Base-by-base conservation (phyloP, 208 protist species). In the Crithidia thermophila region DNA sequence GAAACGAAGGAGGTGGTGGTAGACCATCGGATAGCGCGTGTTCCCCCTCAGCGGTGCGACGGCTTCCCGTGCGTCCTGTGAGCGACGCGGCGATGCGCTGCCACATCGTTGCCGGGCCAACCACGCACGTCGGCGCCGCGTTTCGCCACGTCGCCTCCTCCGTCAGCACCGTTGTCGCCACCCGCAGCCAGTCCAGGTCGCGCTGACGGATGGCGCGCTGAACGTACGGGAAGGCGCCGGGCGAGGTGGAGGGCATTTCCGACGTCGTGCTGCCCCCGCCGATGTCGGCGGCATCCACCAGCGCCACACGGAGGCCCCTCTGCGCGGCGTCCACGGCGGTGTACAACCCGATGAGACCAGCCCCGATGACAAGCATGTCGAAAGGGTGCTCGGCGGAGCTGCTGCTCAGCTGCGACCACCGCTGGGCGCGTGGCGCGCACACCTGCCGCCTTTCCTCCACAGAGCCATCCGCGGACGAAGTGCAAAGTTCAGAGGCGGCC, bases 171-270 rank as follows among this genome's bases (percentile, higher is more conserved):
- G 77, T 76, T 21, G 75, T 45, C 20, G 76, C 90, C 11, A 76
- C 65, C 13, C 69, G 50, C n/a, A 92, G 61, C 82, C 82, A 95
- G 18, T 21, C 25, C 30, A 30, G 4, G 37, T 94, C 85, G 23
- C 91, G 91, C 71, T 94, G 88, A 7, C 88, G 85, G 11, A 93
- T 33, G 23, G 86, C 86, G 0, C 88, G 79, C 63, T 96, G 91
- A 16, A 88, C 63, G 47, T 82, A 88, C 11, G 86, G 74, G 30
- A 96, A 83, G 7, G 82, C 80, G 14, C 91, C 88, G 0, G 88
- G 80, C n/a, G 75, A 43, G 25, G 93, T 10, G 28, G 79, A 57
- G 14, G 56, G 60, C 61, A 64, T 69, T 52, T 51, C 23, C 3
- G 69, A 34, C 30, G 69, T 64, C 16, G 62, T 59, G 34, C 34